Conservation (phyloP, 306 rosid species). For the Cyclanthera cordifolia region DNA sequence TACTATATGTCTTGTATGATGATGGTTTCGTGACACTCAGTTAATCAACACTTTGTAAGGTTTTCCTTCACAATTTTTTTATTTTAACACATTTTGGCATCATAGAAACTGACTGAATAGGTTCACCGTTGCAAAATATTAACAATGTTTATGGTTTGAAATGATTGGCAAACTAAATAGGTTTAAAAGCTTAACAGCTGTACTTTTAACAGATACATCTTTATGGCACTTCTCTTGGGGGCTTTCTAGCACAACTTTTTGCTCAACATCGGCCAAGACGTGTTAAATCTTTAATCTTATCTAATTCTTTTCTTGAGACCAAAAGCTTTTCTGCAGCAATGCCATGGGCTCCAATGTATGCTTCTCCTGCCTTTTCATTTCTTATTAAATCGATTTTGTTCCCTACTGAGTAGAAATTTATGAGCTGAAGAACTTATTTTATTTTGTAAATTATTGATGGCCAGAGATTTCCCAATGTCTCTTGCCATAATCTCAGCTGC, state of each 20-base stretch:
- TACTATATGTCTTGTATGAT: not conserved
- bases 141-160: constrained; percentile 1
- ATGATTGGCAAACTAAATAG: constrained; percentile 6
- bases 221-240: constrained; percentile 96
- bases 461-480: not conserved
- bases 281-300: constrained; percentile 75
- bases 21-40: not conserved
- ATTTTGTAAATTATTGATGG: not conserved
- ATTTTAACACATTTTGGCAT: not conserved
- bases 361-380: constrained; percentile 17
- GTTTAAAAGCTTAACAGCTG: not conserved
- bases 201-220: constrained; percentile 67
- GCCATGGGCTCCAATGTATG: constrained; percentile 98
- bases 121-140: not conserved
- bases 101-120: not conserved
- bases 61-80: too few relatives aligned
- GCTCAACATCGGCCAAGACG: constrained; percentile 96
- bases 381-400: not conserved
- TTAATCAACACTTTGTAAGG: not conserved
- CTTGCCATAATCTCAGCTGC: not conserved
- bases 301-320: constrained; percentile 86
- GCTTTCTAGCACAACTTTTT: constrained; percentile 94
- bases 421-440: not conserved
- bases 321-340: constrained; percentile 72
- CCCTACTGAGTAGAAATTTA: not conserved